phyloP scores from a whole-genome alignment of 108 stramenopile genomes.

The Chaetoceros tenuissimus region DNA sequence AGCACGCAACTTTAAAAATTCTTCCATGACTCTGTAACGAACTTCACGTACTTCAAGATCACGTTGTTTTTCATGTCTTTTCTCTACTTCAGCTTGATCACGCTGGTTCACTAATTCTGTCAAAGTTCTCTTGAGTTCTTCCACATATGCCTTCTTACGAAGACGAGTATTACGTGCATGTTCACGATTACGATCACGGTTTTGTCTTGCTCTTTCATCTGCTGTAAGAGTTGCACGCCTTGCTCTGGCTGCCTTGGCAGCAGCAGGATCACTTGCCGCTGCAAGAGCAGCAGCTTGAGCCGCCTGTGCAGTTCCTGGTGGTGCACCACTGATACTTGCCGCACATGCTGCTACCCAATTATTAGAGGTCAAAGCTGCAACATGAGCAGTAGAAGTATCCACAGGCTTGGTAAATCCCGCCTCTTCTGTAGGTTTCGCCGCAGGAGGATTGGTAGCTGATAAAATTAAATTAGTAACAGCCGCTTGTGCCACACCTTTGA shows the following conservation, averaged over 20 bases:
- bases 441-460: conserved; percentile 30
- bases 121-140: conserved; percentile 82
- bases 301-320: conserved; percentile 11
- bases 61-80: conserved; percentile 46
- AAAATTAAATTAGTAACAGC: conserved; percentile 67
- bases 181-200: conserved; percentile 93
- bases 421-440: conserved; percentile 4
- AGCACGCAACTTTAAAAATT: conserved; percentile 72
- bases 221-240: conserved; percentile 68
- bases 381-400: conserved; percentile 72
- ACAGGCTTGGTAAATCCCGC: conserved; percentile 20
- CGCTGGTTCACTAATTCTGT: conserved; percentile 73
- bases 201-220: conserved; percentile 82
- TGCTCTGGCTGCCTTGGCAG: conserved; percentile 47
- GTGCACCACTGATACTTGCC: neutral
- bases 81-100: conserved; percentile 62
- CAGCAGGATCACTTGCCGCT: conserved; percentile 8
- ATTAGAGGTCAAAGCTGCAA: conserved; percentile 73
- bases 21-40: conserved; percentile 75
- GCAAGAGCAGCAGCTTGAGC: conserved; percentile 12
- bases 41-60: conserved; percentile 77
- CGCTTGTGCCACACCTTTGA: conserved; percentile 68
- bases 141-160: conserved; percentile 94
- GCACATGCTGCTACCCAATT: conserved; percentile 80
- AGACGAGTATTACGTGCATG: conserved; percentile 95